Base-by-base conservation (phyloP, 2,329 filamentous ascomycete genomes). In the Teratosphaeria gauchensis region DNA sequence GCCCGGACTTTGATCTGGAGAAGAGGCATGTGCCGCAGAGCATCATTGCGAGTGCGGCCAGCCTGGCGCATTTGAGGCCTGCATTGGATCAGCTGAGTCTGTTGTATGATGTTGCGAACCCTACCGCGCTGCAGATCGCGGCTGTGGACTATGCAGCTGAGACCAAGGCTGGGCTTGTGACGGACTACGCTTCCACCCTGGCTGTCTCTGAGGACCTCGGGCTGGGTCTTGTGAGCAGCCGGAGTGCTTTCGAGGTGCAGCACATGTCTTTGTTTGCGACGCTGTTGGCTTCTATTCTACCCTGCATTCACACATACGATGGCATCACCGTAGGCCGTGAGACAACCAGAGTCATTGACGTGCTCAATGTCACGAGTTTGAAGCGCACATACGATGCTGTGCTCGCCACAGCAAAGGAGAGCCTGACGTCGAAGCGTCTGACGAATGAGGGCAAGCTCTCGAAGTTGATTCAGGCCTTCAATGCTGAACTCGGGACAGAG, bases 211-310 rank as follows among this genome's bases (percentile, higher is more conserved):
- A 97, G 73, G 94, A 97, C 66, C 82, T 97, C 14, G 92, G 94
- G 16, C 80, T 97, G 31, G 92, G 87, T 53, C 81, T 99, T 51
- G 84, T 99, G 53, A 84, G 89, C 63, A 96, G 90, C 72, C 84
- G 85, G 56, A 96, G 91, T 32, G 85, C 89, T 32, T 92, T 95
- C 66, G 94, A 99, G 78, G 82, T 88, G 54, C 94, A 99, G 80
- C 94, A 99, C 77, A 96, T 96, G 88, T 84, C 91, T 7, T 77
- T 96, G n/a, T 86, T 95, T 67, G 84, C 91, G 0, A 96, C 90
- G 3, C 77, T 95, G 28, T 78, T 95, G 61, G 88, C 91, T 21
- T 85, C 83, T 53, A 77, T 94, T 14, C 73, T 92, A 31, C 91
- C 91, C n/a, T 89, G 88, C 0, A 80, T 96, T 31, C 91, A 96